A percentile compares a stretch with the other conserved stretches of the same genome.
Conservation (phyloP, 176 grass and related monocot genomes). For the Chrysopogon serrulatus region DNA sequence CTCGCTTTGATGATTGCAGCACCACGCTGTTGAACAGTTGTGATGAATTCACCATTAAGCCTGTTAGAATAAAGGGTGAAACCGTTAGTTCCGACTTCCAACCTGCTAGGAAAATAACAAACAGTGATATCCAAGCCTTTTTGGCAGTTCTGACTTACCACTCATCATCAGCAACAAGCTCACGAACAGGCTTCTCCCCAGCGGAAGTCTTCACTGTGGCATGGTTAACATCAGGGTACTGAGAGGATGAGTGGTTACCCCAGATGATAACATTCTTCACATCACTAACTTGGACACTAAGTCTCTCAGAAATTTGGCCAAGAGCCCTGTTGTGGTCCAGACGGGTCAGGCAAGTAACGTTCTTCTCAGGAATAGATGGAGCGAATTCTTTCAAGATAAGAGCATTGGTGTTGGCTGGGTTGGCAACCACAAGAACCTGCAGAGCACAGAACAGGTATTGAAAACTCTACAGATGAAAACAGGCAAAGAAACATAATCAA, state of each 20-base stretch:
- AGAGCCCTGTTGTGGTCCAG: constrained; percentile 96
- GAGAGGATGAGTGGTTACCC: constrained; percentile 93
- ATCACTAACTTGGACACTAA: constrained; percentile 79
- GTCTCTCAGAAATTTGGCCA: constrained; percentile 77
- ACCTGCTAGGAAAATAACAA: constrained; percentile 1
- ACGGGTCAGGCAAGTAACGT: constrained; percentile 93
- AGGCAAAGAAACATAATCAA: background rate
- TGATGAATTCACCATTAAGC: constrained; percentile 74
- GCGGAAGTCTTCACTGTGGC: constrained; percentile 65
- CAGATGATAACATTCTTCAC: constrained; percentile 96
- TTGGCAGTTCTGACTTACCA: constrained; percentile 52
- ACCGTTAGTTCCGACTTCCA: background rate
- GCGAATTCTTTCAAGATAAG: constrained; percentile 98
- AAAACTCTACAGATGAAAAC: background rate
- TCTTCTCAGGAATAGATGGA: constrained; percentile 91
- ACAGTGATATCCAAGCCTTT: background rate
- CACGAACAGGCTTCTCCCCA: constrained; percentile 72
- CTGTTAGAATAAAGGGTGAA: constrained; percentile 22
- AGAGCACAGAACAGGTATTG: background rate
- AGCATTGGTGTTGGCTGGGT: constrained; percentile 97
- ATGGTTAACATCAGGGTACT: constrained; percentile 92
- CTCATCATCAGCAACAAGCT: constrained; percentile 72
- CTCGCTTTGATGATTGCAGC: constrained; percentile 95
- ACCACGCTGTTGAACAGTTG: constrained; percentile 90
- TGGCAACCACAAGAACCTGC: constrained; percentile 95